Evolutionary conservation across 495 filamentous ascomycete species (phyloP), one percentile per base, ranked within the genome.

Genomic region (Penicillium crystallinum): DNA sequence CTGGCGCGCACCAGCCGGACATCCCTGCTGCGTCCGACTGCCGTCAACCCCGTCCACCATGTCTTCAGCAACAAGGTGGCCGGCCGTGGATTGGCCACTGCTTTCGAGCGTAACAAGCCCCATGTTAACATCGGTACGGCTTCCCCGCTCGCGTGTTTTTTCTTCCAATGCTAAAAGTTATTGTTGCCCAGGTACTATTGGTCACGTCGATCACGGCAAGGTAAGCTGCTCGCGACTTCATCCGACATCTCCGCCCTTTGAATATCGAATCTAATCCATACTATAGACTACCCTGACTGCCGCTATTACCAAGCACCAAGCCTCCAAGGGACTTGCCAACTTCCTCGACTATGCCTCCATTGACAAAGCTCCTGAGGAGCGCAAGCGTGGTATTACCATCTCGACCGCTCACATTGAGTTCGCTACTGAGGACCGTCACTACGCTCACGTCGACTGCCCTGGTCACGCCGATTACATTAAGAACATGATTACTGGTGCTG

Each of bases 381-480:
- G 93, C 61, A 96, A 96, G 81, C 95, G 93, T 84, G 93, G 93
- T 85, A 98, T 98, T 73, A 98, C 93, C 65, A 98, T 98, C 76
- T 89, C 93, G 41, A 90, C 92, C 35, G 90, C 93, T 55, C 93
- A 98, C 77, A 95, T 98, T 74, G 93, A 98, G 78, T 98, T 97
- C 75, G 77, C 86, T 63, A 97, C 93, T 67, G 87, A 95, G 5
- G 69, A 68, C 59, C 84, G 95, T 58, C 93, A 98, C 77, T 98
- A 98, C 77, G 91, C 93, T 63, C 93, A 98, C 82, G 93, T 98
- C 77, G 93, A 98, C 82, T 98, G 93, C 73, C 93, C 93, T 48
- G 93, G 93, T 72, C 93, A 98, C 84, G 93, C 93, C 68, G 93
- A 98, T 90, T 98, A 97, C 80, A 97, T 98, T 76, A 98, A 98